These are phyloP conservation scores for Nymphaea thermarum DNA, from an alignment of 164 flowering plant species.

Conservation along the genomic window DNA sequence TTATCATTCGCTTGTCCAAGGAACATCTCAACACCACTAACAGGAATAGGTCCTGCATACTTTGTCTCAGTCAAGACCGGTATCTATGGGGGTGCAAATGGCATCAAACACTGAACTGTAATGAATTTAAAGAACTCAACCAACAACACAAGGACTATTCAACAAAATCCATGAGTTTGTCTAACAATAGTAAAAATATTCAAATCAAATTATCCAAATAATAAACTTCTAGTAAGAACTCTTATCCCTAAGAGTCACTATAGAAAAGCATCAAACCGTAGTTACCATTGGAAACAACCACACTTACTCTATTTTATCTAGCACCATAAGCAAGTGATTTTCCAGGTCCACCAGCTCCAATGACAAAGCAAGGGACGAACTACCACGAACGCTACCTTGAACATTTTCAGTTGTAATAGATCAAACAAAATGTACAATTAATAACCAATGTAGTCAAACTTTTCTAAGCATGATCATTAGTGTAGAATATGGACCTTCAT, in stretches of 20 bases:
- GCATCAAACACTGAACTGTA: constrained; percentile 88
- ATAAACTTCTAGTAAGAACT: not conserved
- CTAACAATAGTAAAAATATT: not conserved
- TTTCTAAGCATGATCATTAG: not conserved
- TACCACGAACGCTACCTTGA: not conserved
- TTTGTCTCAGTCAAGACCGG: constrained; percentile 79
- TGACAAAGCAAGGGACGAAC: constrained; percentile 27
- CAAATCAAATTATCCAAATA: too few species aligned
- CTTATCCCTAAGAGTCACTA: not conserved
- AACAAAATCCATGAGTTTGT: not conserved
- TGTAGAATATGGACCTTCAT: constrained; percentile 21
- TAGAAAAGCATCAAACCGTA: constrained; percentile 24
- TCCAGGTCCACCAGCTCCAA: constrained; percentile 70
- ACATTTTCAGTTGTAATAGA: not conserved
- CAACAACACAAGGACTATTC: too few species aligned
- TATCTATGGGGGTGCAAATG: constrained; percentile 81
- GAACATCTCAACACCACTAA: constrained; percentile 84
- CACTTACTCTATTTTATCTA: constrained; percentile 32
- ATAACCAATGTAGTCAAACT: not conserved
- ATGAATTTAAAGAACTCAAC: constrained; percentile 52
- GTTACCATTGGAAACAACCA: constrained; percentile 35
- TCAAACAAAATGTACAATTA: not conserved
- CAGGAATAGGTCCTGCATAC: constrained; percentile 59
- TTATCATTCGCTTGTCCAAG: constrained; percentile 85
- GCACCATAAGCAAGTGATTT: constrained; percentile 63